These are phyloP conservation scores for Paecilomyces formosus DNA, from an alignment of 2,329 filamentous ascomycete species.

Conservation along the genomic window DNA sequence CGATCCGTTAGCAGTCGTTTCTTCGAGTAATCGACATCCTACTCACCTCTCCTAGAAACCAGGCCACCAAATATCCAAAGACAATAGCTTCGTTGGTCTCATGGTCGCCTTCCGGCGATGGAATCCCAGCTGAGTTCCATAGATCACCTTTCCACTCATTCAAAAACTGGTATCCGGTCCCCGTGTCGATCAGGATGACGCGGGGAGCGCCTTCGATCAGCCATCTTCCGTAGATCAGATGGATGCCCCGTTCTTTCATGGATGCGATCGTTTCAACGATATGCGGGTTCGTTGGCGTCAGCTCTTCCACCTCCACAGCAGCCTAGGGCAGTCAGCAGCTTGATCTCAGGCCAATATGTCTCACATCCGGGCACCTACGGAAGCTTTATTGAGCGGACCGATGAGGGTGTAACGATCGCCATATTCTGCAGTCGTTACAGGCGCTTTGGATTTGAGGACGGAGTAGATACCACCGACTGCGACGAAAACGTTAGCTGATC, in stretches of 20 bases:
- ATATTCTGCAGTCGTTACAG: slow-evolving; percentile 97
- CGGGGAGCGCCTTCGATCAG: slow-evolving; percentile 92
- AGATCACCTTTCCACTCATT: slow-evolving; percentile 97
- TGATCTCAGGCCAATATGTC: background rate
- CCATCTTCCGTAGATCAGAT: slow-evolving; percentile 90
- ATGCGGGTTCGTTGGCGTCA: slow-evolving; percentile 74
- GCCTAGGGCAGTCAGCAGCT: slow-evolving; percentile 48
- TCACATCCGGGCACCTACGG: slow-evolving; percentile 50
- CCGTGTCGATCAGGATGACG: slow-evolving; percentile 89
- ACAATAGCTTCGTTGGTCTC: slow-evolving; percentile 98
- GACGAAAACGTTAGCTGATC: slow-evolving; percentile 8
- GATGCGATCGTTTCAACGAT: slow-evolving; percentile 76
- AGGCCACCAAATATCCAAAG: slow-evolving; percentile 93
- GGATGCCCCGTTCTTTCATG: slow-evolving; percentile 88
- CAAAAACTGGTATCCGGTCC: slow-evolving; percentile 82
- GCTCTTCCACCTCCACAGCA: slow-evolving; percentile 93
- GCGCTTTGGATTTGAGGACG: slow-evolving; percentile 96
- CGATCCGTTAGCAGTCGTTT: slow-evolving; percentile 10
- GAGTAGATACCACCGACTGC: slow-evolving; percentile 97
- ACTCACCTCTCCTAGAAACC: slow-evolving; percentile 92
- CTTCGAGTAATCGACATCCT: background rate
- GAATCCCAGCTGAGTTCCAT: slow-evolving; percentile 88
- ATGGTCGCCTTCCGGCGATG: slow-evolving; percentile 81
- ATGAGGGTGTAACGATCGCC: slow-evolving; percentile 93
- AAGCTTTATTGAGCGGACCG: slow-evolving; percentile 84